phyloP scores from a whole-genome alignment of 2,329 filamentous ascomycete genomes.

The Aotearoamyces nothofagi region DNA sequence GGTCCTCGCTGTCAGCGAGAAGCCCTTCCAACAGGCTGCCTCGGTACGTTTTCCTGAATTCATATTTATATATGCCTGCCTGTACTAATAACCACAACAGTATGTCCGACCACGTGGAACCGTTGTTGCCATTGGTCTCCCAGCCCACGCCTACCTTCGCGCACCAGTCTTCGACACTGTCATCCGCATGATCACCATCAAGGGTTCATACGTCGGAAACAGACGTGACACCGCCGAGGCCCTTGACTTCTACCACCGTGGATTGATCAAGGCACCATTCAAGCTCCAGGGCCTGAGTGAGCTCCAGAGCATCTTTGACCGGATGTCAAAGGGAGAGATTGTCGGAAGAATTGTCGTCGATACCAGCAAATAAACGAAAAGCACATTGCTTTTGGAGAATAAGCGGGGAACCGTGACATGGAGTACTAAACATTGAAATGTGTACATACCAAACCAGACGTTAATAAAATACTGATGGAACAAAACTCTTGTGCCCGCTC shows the following conservation, averaged over 20 bases:
- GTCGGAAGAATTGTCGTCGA: conserved; percentile 71
- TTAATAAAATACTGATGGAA: too few species aligned
- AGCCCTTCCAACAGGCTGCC: conserved; percentile 89
- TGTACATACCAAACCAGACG: too few species aligned
- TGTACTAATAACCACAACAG: conserved; percentile 24
- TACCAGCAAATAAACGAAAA: conserved; percentile 41
- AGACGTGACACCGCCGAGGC: conserved; percentile 78
- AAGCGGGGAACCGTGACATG: too few species aligned
- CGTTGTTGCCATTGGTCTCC: conserved; percentile 81
- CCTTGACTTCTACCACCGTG: conserved; percentile 74
- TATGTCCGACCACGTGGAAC: conserved; percentile 74
- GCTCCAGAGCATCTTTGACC: conserved; percentile 63
- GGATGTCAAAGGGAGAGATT: conserved; percentile 57
- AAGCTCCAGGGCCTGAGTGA: conserved; percentile 73
- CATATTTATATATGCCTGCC: too few species aligned
- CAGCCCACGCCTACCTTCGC: conserved; percentile 61
- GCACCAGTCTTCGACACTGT: conserved; percentile 86
- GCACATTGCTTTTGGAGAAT: too few species aligned
- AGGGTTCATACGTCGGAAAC: conserved; percentile 89
- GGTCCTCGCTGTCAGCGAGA: conserved; percentile 73
- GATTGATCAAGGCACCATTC: conserved; percentile 75
- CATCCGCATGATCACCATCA: conserved; percentile 80
- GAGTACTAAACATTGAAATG: too few species aligned
- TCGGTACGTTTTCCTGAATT: too few species aligned
- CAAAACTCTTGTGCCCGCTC: too few species aligned